Base-by-base conservation (phyloP, 2,329 filamentous ascomycete species). In the Trichocomaceae sp. region DNA sequence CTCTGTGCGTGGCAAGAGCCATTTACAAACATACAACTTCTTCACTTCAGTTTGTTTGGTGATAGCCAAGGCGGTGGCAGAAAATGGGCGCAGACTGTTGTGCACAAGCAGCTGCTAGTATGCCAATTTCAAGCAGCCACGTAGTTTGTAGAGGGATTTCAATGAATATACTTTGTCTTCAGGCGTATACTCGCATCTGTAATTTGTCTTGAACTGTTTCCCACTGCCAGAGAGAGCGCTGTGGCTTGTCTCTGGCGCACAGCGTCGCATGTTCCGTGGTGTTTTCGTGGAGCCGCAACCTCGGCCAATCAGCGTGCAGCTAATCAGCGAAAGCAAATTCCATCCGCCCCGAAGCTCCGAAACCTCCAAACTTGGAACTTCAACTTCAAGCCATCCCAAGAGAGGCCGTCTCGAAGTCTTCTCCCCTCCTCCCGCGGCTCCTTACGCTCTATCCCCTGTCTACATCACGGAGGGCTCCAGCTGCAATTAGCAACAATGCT, bases 401-500 rank as follows among this genome's bases (percentile, higher is more conserved):
- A 41, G 61, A 60, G 64, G 61, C 60, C 58, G 49, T 57, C 56
- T 56, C 60, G 61, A 61, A 59, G 58, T 59, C 60, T 58, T 63
- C 63, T 61, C 66, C 60, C 60, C 62, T 57, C 61, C 58, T 56
- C 60, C 63, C 64, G 60, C 63, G 63, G 64, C 64, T 66, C 63
- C 63, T 62, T 15, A 62, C 63, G 60, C 62, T 66, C 63, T 61
- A 61, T 63, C 64, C 55, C 62, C 62, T 55, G 60, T 57, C 58
- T 58, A 48, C 35, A 59, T 63, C 64, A 67, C 63, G 68, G 68
- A 70, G 69, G 70, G 68, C 67, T 47, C 56, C 64, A 62, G 59
- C 64, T 63, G 68, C 66, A 62, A 51, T 65, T 81, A 87, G 76
- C 74, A 96, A 52, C 54, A 47, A 58, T 97, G 92, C 85, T 96